phyloP scores from a whole-genome alignment of 305 asterid species.

The Solanum aculeatissimum region DNA sequence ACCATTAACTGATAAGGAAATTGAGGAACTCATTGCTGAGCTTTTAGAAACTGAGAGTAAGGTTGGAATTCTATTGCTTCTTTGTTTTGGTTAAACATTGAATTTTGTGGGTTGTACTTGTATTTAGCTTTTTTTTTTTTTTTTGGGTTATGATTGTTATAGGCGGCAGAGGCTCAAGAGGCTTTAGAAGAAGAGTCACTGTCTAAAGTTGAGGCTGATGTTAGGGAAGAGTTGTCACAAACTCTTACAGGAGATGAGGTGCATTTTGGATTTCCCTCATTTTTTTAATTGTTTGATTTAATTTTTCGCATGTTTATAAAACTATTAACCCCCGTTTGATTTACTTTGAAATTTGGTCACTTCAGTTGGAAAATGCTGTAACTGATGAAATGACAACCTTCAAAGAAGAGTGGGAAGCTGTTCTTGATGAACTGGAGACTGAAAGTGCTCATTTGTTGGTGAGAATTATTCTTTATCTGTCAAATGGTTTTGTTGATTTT shows the following conservation, averaged over 20 bases:
- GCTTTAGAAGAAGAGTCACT: conserved; percentile 83
- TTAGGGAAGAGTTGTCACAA: conserved; percentile 70
- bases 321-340: background rate
- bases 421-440: conserved; percentile 78
- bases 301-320: background rate
- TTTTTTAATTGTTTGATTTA: background rate
- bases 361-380: conserved; percentile 74
- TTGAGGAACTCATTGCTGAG: conserved; percentile 81
- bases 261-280: background rate
- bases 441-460: conserved; percentile 83
- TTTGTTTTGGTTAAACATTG: background rate
- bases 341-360: conserved; percentile 4
- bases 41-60: conserved; percentile 84
- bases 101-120: conserved; percentile 1
- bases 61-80: conserved; percentile 16
- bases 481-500: background rate
- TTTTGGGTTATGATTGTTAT: background rate
- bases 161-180: conserved; percentile 99
- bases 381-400: conserved; percentile 63
- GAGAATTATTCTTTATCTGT: conserved; percentile 3
- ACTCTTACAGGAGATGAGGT: conserved; percentile 60
- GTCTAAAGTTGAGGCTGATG: conserved; percentile 69
- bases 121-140: background rate
- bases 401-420: conserved; percentile 82
- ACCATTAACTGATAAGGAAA: conserved; percentile 77